Base-by-base conservation (phyloP, 1,139 yeast genomes). In the Ogataea hybrid region DNA sequence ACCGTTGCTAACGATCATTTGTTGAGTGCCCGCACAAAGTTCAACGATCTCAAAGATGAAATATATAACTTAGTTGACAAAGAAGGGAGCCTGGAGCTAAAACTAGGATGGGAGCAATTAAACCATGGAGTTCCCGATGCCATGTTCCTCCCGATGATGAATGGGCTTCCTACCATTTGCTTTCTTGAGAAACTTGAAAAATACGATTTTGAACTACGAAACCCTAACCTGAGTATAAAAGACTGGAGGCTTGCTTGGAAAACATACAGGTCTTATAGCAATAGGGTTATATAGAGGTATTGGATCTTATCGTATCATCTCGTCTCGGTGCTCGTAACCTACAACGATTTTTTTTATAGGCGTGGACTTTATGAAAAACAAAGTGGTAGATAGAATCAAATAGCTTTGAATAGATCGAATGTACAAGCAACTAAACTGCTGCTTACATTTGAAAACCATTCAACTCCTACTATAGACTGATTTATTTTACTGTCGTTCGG, bases 1-100 rank as follows among this genome's bases (percentile, higher is more conserved):
- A 75, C 83, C 2, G 66, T 75, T 1, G 94, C 95, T 2, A 86
- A 87, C 63, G 96, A 87, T 60, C 95, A 87, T 60, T 61, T 87
- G 12, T 61, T 86, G 6, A 69, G 89, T 0, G 90, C 95, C 1
- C 65, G 84, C 41, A 61, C 69, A 12, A 78, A 84, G 52, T 60
- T 84, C 15, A 45, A 54, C 1, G 59, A 67, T 35, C 59, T 74
- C 14, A 67, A 65, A 43, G 50, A 51, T 2, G 69, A 68, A 21
- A 68, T 75, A 15, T 32, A 49, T 6, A 53, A 58, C 3, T 48
- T 69, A 2, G 61, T 71, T 3, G 35, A 33, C 1, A 46, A 51
- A 3, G 31, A 41, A 4, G 56, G 63, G 12, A 51, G 64, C 1
- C 35, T 56, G 1, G 71, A 57, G 18, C 49, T 77, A 3, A 56